Base-by-base conservation (phyloP, 345 rosid genomes). In the Boechera divaricarpa region DNA sequence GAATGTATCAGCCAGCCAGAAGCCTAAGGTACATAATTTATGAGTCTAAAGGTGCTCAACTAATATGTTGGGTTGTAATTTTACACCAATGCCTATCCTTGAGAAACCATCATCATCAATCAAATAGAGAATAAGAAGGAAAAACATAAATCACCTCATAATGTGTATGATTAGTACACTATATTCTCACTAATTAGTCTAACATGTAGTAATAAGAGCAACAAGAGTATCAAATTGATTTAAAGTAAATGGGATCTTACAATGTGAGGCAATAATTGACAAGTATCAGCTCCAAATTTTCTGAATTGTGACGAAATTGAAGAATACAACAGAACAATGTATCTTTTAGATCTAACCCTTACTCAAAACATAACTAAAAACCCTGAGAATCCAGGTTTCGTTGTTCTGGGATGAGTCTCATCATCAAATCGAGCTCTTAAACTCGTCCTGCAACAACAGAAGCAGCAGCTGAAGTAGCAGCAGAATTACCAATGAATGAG, bases 401-500 rank as follows among this genome's bases (percentile, higher is more conserved):
- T 21, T 21, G 24, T 21, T 59, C 44, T 35, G 16, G 12, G 12
- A 31, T 21, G 24, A 21, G 24, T 21, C 24, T 21, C 24, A 21
- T 21, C 24, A 21, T 57, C 54, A 41, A 41, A 55, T 4, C 33
- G 0, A 51, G 31, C 53, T 29, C 52, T 74, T 4, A 77, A 28
- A 70, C 80, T n/a, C 59, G 33, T 35, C 60, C 71, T 0, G 76
- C 72, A 4, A 77, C 74, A 58, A 52, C 77, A 0, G 77, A 66
- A 39, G 69, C 71, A 39, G 73, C 77, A 39, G 73, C 72, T 0
- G 67, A 42, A 6, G 57, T 31, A 70, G 76, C 66, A 18, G 80
- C 77, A 28, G 81, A 73, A n/a, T 60, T 60, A 26, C 82, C 82
- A 2, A 79, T 61, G 55, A 79, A 79, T 0, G 78, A 73, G 38